Evolutionary conservation across 345 rosid species (phyloP), one percentile per base, ranked within the genome.

Genomic region (Conringia planisiliqua): DNA sequence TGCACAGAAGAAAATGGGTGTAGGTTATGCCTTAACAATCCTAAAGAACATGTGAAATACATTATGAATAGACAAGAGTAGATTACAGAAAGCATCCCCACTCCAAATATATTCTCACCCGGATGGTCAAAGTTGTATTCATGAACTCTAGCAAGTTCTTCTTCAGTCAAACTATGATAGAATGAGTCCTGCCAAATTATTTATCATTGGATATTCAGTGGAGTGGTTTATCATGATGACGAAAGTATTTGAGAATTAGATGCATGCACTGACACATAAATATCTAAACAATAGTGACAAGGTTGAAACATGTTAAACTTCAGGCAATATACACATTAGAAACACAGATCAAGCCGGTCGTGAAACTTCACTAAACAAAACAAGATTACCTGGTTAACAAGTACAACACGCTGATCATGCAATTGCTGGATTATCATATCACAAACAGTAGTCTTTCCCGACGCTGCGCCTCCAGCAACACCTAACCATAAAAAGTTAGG

Each of bases 121-220:
- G 98, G 99, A 85, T 92, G 99, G 78, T 95, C 99, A 87, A 92
- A 95, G 88, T 95, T 95, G 89, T 92, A 95, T 67, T 95, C 99
- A 76, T 88, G 88, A 79, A 95, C 99, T 75, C 80, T 83, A 22
- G 80, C 66, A 83, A 95, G 91, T 82, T 95, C 99, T 74, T 89
- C 92, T 77, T 89, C 96, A 10, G 86, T 83, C 78, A 95, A 87
- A 84, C 84, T 88, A 82, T 88, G 91, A 85, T 95, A 95, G 88
- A 95, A 95, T n/a, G 99, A 92, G 87, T 95, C 99, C 99, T 92
- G 96, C 81, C 85, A 86, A 80, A 68, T 66, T 60, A 66, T 80
- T 74, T 48, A 74, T 50, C 52, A 64, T 17, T 14, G 42, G 22
- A 47, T 56, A 46, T 57, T 64, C 11, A 65, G 72, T 27, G 39